Evolutionary conservation across 495 filamentous ascomycete species (phyloP).

Genomic region (Penicillium maclennaniae): DNA sequence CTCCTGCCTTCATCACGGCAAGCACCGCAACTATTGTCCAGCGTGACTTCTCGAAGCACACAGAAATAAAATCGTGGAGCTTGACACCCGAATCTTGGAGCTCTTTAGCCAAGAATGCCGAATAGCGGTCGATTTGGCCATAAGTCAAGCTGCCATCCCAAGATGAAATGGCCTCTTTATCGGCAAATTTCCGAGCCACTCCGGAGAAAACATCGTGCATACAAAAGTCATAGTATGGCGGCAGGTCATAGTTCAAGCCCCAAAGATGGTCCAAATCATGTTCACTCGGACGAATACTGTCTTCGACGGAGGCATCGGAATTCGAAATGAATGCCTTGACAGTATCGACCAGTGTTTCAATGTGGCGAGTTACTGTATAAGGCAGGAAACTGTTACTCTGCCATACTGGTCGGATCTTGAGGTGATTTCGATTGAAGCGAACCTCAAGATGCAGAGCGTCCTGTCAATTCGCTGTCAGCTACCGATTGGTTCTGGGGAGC

Average conservation of each 20-base stretch:
- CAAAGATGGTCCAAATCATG: constrained; percentile 32
- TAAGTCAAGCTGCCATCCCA: constrained; percentile 50
- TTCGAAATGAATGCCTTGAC: constrained; percentile 26
- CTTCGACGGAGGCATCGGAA: constrained; percentile 19
- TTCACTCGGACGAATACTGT: constrained; percentile 21
- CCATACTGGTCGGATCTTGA: constrained; percentile 30
- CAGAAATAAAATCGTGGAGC: constrained; percentile 33
- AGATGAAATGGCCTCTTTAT: constrained; percentile 38
- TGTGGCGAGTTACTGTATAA: constrained; percentile 30
- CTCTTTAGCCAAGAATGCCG: constrained; percentile 25
- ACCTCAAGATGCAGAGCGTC: constrained; percentile 26
- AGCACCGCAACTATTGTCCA: constrained; percentile 46
- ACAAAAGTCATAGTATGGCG: constrained; percentile 32
- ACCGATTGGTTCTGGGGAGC: not conserved
- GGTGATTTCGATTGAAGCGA: constrained; percentile 14
- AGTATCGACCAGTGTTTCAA: constrained; percentile 29
- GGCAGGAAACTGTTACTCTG: constrained; percentile 26
- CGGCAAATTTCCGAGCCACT: constrained; percentile 28
- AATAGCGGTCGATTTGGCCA: constrained; percentile 36
- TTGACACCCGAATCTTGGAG: constrained; percentile 29
- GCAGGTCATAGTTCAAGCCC: constrained; percentile 32
- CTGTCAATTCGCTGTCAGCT: constrained; percentile 10
- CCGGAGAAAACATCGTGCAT: constrained; percentile 45
- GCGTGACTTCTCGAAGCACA: constrained; percentile 48
- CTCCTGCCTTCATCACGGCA: constrained; percentile 42